phyloP scores from a whole-genome alignment of 2,329 filamentous ascomycete species.

The Mycocentrospora acerina region DNA sequence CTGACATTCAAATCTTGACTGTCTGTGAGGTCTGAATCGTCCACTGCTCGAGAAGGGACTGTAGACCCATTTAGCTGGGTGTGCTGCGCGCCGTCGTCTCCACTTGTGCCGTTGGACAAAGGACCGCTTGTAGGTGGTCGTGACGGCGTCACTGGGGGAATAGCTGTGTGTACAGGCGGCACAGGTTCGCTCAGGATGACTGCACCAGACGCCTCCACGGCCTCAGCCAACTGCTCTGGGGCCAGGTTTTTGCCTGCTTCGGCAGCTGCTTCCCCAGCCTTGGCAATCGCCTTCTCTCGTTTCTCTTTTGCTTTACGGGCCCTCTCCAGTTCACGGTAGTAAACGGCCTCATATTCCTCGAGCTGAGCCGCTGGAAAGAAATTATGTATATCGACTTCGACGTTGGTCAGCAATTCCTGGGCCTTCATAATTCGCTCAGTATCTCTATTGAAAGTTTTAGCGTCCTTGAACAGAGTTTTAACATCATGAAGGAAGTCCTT shows the following conservation, averaged over 20 bases:
- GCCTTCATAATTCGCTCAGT: slow-evolving; percentile 80
- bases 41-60: slow-evolving; percentile 42
- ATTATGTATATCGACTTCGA: slow-evolving; percentile 85
- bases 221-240: slow-evolving; percentile 46
- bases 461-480: slow-evolving; percentile 79
- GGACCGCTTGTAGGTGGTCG: slow-evolving; percentile 50
- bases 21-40: slow-evolving; percentile 49
- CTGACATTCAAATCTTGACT: slow-evolving; percentile 41
- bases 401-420: slow-evolving; percentile 88
- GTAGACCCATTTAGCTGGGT: slow-evolving; percentile 46
- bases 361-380: slow-evolving; percentile 63
- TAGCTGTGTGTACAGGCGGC: slow-evolving; percentile 47
- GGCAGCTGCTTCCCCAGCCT: slow-evolving; percentile 44
- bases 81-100: slow-evolving; percentile 34
- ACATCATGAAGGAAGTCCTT: slow-evolving; percentile 90
- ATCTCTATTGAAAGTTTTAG: slow-evolving; percentile 73
- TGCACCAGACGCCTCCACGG: slow-evolving; percentile 48
- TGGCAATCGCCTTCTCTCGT: slow-evolving; percentile 39
- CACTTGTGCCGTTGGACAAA: slow-evolving; percentile 59
- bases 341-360: slow-evolving; percentile 78
- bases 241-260: slow-evolving; percentile 42
- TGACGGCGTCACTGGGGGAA: slow-evolving; percentile 48
- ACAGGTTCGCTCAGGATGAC: slow-evolving; percentile 64
- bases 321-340: slow-evolving; percentile 63
- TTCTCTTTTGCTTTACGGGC: slow-evolving; percentile 66